These are phyloP conservation scores for Saksenaea oblongispora DNA, from an alignment of 371 early-diverging fungal genomes.

Conservation along the genomic window DNA sequence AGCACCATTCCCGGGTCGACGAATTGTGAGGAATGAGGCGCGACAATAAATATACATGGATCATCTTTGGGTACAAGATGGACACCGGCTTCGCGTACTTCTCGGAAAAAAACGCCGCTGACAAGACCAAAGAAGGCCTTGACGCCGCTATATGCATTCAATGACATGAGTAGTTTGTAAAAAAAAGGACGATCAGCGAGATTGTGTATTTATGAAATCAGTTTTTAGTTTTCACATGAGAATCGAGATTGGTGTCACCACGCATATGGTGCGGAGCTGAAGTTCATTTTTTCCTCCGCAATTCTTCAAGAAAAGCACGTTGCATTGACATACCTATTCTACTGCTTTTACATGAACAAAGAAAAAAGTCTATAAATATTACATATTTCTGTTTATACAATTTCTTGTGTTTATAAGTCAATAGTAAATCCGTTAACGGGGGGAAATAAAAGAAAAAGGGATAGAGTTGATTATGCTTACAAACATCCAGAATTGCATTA, in stretches of 20 bases:
- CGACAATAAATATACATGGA: conserved; percentile 83
- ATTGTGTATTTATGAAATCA: neutral
- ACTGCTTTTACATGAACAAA: no score
- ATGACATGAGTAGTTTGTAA: neutral
- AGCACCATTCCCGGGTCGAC: conserved; percentile 70
- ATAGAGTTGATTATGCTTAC: no score
- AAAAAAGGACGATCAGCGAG: neutral
- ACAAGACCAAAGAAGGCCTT: conserved; percentile 28
- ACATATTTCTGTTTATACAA: no score
- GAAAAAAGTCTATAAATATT: no score
- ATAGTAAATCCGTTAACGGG: no score
- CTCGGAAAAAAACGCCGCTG: conserved; percentile 73
- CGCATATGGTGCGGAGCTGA: no score
- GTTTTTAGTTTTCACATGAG: neutral
- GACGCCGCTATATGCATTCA: conserved; percentile 30
- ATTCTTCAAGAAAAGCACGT: no score
- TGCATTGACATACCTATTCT: no score
- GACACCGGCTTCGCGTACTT: conserved; percentile 70
- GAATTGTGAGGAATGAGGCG: conserved; percentile 87
- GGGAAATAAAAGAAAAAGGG: no score
- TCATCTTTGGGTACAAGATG: conserved; percentile 73
- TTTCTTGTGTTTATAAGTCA: no score
- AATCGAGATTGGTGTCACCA: neutral
- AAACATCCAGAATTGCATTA: no score
- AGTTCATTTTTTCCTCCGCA: no score